Evolutionary conservation across 2,329 filamentous ascomycete genomes (phyloP), one percentile per base, ranked within the genome.

Genomic region (Aureobasidium sp.): DNA sequence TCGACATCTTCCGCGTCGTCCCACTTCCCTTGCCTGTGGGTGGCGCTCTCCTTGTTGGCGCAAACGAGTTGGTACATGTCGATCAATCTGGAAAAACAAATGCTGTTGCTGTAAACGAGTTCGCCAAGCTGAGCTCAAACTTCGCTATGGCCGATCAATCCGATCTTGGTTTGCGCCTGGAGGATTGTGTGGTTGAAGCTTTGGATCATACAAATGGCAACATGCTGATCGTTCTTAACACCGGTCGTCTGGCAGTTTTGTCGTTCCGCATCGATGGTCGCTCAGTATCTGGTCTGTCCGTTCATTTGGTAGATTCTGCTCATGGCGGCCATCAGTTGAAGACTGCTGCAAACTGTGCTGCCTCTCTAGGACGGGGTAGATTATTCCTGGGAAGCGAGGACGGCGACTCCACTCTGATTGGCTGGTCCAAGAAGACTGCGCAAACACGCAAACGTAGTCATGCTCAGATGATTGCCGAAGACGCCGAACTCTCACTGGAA

Each of bases 21-120:
- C 86, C 94, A 8, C 77, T 99, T 3, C 90, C 92, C 5, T 81
- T 88, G 6, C 93, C 93, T 1, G 87, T 97, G 44, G 94, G 94
- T 29, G 94, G 94, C 47, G 90, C 91, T 41, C 78, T 99, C 16
- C 81, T 99, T 16, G 78, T 97, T 25, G 95, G 94, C 32, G 82
- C 83, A 52, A 97, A 99, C 71, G 91, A 97, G 71, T 76, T 99
- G 64, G 89, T 99, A 63, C 94, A 99, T 73, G 86, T 99, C 66
- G 93, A 97, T 70, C 94, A 99, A 78, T 90, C 91, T 11, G 94
- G 94, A 34, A 97, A 96, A 73, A 84, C 91, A 13, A 96, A 91
- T 69, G 93, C 91, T 2, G 88, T 97, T 63, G 93, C 89, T 3
- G 90, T 99, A 65, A 99, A 99, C 70, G 84, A 90, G 37, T 95